phyloP scores from a whole-genome alignment of 192 early-diverging fungal genomes.

The Linnemannia zychae region DNA sequence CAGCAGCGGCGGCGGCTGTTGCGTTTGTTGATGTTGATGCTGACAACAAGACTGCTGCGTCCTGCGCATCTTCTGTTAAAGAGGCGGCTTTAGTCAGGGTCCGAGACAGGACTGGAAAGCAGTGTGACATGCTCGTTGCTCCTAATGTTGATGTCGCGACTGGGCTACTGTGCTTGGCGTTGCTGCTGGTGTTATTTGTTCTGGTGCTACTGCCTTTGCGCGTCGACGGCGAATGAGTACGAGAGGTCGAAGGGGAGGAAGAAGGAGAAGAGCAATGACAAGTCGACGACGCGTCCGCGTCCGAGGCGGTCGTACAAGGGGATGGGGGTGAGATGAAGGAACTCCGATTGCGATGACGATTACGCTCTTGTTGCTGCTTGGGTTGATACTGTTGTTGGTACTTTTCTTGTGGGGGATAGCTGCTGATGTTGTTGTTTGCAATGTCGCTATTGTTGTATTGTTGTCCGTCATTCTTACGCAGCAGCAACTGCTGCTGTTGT shows the following conservation, averaged over 20 bases:
- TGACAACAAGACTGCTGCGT: not conserved
- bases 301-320: conserved; percentile 13
- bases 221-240: not conserved
- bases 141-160: not conserved
- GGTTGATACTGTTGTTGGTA: not conserved
- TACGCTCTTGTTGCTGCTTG: not conserved
- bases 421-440: not conserved
- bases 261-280: conserved; percentile 14
- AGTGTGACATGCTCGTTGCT: conserved; percentile 37
- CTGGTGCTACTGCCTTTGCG: not conserved
- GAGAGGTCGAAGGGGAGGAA: not conserved
- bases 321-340: conserved; percentile 15
- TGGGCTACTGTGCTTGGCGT: not conserved
- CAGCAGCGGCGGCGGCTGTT: not conserved
- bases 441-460: not conserved
- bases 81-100: not conserved
- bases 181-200: not conserved
- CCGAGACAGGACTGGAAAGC: conserved; percentile 32
- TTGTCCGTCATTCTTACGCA: conserved; percentile 14
- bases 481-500: conserved; percentile 11
- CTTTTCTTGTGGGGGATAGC: too few relatives aligned
- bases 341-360: conserved; percentile 1
- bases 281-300: conserved; percentile 16
- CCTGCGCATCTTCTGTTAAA: not conserved
- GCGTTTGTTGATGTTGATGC: not conserved